Conservation (phyloP, 306 rosid genomes). For the peach (Prunus persica) region Prunus_persica_NCBIv2 NC_034013.1:16110001-16110500, state of each 20-base stretch:
- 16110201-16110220: background rate
- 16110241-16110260: background rate
- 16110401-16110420: slow-evolving; percentile 91
- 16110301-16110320: background rate
- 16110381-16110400: slow-evolving; percentile 71
- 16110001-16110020: slow-evolving; percentile 29
- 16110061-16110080: slow-evolving; percentile 38
- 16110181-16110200: background rate
- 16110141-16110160: background rate
- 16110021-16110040: slow-evolving; percentile 30
- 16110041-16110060: slow-evolving; percentile 32
- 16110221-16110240: background rate
- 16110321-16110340: background rate
- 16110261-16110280: background rate
- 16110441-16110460: slow-evolving; percentile 79
- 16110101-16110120: slow-evolving; percentile 42
- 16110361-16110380: background rate
- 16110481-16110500: slow-evolving; percentile 69
- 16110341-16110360: background rate
- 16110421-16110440: slow-evolving; percentile 73
- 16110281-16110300: background rate
- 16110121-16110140: background rate
- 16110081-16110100: slow-evolving; percentile 68
- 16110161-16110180: background rate
- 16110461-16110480: slow-evolving; percentile 72